Conservation (phyloP, 371 early-diverging fungal species). For the Lichtheimia ornata region DNA sequence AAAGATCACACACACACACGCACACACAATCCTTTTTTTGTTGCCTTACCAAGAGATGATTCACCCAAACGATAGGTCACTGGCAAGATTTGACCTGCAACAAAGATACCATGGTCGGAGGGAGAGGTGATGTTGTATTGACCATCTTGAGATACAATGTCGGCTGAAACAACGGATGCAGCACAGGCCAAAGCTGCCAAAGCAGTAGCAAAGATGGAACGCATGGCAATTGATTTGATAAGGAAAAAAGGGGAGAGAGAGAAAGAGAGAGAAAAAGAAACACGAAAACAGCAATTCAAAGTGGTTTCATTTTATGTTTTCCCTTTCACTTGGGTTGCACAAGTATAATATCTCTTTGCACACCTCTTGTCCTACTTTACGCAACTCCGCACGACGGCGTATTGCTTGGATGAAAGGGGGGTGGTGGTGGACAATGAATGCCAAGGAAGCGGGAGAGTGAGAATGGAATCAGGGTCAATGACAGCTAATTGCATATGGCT, state of each 20-base stretch:
- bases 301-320: background rate
- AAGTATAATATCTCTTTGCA: background rate
- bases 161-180: background rate
- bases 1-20: too few species aligned
- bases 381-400: conserved; percentile 1
- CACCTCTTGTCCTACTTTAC: background rate
- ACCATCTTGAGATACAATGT: conserved; percentile 7
- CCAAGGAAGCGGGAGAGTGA: too few species aligned
- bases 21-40: too few species aligned
- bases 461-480: too few species aligned
- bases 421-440: too few species aligned
- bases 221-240: background rate
- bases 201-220: conserved; percentile 8
- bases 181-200: conserved; percentile 1
- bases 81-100: conserved; percentile 47
- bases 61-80: conserved; percentile 33
- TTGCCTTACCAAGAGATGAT: conserved; percentile 11
- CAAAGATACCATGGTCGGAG: conserved; percentile 34
- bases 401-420: background rate
- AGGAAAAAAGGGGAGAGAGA: background rate
- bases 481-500: too few species aligned
- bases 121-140: conserved; percentile 42
- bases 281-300: background rate
- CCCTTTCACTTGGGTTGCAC: background rate
- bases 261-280: background rate